These are phyloP conservation scores for Talaromyces sp. DNA, from an alignment of 2,329 filamentous ascomycete genomes.

Conservation along the genomic window DNA sequence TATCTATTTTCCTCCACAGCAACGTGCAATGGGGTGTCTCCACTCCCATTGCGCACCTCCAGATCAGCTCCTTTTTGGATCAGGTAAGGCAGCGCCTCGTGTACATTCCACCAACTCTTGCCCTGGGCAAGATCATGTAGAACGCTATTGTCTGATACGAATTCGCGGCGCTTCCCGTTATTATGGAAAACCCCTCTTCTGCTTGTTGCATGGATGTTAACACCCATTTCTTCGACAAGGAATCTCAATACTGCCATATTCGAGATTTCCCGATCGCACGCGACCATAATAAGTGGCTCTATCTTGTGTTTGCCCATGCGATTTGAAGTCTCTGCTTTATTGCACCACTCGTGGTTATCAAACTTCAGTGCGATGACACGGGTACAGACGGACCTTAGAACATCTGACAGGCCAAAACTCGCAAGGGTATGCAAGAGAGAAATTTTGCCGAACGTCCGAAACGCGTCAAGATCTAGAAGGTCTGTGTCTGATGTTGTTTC, in stretches of 20 bases:
- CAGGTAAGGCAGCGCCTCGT: constrained; percentile 8
- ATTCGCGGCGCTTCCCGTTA: background rate
- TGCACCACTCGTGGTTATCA: constrained; percentile 9
- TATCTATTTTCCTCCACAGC: background rate
- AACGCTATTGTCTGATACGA: background rate
- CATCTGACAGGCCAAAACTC: background rate
- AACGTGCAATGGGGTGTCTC: constrained; percentile 10
- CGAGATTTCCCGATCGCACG: background rate
- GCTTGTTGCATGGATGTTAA: background rate
- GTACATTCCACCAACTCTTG: constrained; percentile 7
- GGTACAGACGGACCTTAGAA: constrained; percentile 3
- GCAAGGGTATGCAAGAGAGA: background rate
- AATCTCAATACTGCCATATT: constrained; percentile 6
- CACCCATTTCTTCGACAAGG: constrained; percentile 8
- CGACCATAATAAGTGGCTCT: background rate
- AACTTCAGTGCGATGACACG: background rate
- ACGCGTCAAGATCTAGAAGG: background rate
- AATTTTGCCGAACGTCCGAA: background rate
- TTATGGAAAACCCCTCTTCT: background rate
- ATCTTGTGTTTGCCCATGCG: background rate
- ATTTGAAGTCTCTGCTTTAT: constrained; percentile 2
- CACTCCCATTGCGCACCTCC: background rate
- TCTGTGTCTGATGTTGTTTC: background rate
- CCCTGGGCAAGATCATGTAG: constrained; percentile 7
- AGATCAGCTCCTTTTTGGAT: constrained; percentile 7